Evolutionary conservation across 2,329 filamentous ascomycete genomes (phyloP).

Genomic region (Aspergillus viridinutans): DNA sequence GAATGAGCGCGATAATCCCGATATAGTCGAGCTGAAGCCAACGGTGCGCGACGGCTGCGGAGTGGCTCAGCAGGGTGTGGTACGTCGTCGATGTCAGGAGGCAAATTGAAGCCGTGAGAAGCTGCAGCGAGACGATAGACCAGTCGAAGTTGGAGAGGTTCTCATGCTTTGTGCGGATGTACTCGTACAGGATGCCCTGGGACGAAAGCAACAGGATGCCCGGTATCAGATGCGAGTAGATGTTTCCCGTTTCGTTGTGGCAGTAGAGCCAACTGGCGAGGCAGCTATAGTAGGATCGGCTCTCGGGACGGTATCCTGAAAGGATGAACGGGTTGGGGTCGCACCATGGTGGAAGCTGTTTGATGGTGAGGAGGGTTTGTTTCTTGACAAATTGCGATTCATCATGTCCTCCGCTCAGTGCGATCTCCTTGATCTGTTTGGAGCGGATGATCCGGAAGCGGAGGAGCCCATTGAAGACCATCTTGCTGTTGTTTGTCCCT

Average conservation of each 20-base stretch:
- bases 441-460: not conserved
- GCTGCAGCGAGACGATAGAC: slow-evolving; percentile 14
- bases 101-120: slow-evolving; percentile 30
- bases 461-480: slow-evolving; percentile 5
- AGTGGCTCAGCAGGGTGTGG: slow-evolving; percentile 35
- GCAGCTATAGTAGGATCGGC: slow-evolving; percentile 33
- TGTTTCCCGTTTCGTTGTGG: slow-evolving; percentile 45
- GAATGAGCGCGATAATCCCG: slow-evolving; percentile 30
- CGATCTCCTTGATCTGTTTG: not conserved
- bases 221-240: slow-evolving; percentile 46
- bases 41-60: slow-evolving; percentile 16
- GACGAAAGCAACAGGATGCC: slow-evolving; percentile 22
- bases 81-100: slow-evolving; percentile 29
- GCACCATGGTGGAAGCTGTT: slow-evolving; percentile 42
- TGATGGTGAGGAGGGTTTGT: slow-evolving; percentile 24
- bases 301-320: slow-evolving; percentile 43
- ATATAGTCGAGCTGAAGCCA: slow-evolving; percentile 30
- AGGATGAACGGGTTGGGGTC: slow-evolving; percentile 42
- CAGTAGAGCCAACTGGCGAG: slow-evolving; percentile 40
- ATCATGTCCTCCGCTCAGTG: not conserved
- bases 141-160: slow-evolving; percentile 9
- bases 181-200: slow-evolving; percentile 4
- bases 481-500: not conserved
- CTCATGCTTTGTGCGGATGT: slow-evolving; percentile 5
- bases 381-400: not conserved